Conservation (phyloP, 768 basidiomycete genomes). For the Tylopilus balloui region DNA sequence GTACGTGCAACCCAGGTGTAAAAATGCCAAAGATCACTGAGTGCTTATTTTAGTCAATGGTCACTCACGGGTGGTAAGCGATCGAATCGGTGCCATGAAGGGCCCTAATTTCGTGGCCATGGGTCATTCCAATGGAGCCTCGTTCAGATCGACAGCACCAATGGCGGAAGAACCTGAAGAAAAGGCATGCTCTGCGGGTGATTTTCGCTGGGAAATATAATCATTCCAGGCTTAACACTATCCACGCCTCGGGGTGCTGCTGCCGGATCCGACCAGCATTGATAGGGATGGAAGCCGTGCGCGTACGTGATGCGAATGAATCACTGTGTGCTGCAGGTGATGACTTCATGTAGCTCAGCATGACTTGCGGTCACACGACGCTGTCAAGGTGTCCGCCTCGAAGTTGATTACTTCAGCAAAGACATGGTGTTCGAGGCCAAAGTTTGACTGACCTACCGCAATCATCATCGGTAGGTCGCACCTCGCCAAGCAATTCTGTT, state of each 20-base stretch:
- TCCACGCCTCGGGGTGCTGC: background rate
- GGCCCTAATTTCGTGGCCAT: background rate
- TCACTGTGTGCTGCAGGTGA: background rate
- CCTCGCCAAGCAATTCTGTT: background rate
- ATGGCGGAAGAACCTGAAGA: slow-evolving; percentile 8
- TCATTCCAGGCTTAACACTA: background rate
- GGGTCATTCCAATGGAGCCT: background rate
- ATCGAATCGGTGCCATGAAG: slow-evolving; percentile 1
- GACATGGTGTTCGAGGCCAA: background rate
- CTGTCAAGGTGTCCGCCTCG: background rate
- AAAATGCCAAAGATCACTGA: background rate
- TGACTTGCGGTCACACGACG: background rate
- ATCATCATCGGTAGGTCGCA: background rate
- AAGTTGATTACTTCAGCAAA: background rate
- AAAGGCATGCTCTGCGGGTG: background rate
- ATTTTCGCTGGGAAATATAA: background rate
- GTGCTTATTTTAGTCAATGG: background rate
- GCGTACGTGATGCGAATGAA: background rate
- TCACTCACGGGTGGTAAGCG: slow-evolving; percentile 6
- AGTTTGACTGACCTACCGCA: background rate
- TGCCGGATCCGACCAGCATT: background rate
- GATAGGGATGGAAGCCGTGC: background rate
- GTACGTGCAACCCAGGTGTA: background rate
- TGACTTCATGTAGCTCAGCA: background rate
- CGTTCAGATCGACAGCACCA: background rate